Conservation (phyloP, 164 flowering plant genomes). For the Amborella trichopoda region DNA sequence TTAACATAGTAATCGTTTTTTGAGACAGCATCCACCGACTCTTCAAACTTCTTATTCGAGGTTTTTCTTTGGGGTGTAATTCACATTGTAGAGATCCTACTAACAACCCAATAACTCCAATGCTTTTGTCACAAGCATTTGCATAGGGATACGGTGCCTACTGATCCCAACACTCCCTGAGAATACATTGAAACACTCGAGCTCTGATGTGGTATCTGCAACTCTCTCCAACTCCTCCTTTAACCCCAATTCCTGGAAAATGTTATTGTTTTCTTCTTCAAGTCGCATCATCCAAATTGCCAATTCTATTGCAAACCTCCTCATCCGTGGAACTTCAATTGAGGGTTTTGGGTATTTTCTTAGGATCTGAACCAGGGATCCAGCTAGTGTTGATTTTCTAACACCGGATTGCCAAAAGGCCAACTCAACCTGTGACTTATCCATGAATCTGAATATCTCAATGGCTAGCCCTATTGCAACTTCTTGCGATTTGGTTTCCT, state of each 20-base stretch:
- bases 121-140: conserved; percentile 60
- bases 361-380: conserved; percentile 36
- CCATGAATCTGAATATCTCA: conserved; percentile 49
- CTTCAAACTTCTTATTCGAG: no score
- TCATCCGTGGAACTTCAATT: conserved; percentile 53
- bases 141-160: conserved; percentile 50
- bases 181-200: conserved; percentile 88
- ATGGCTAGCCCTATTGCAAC: conserved; percentile 81
- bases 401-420: conserved; percentile 35
- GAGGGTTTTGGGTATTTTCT: conserved; percentile 45
- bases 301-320: conserved; percentile 70
- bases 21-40: no score
- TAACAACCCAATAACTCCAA: conserved; percentile 22
- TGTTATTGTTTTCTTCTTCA: conserved; percentile 18
- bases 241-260: conserved; percentile 49
- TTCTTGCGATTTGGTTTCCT: conserved; percentile 65
- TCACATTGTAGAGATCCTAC: no score
- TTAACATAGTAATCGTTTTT: no score
- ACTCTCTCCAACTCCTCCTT: conserved; percentile 52
- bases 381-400: conserved; percentile 31
- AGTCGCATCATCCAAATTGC: conserved; percentile 82
- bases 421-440: conserved; percentile 28
- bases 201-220: conserved; percentile 68
- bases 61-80: no score
- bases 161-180: conserved; percentile 76